A percentile compares a stretch with the other conserved stretches of the same genome.
phyloP scores from a whole-genome alignment of 1,139 yeast genomes.

The Suhomyces bolitotheri region DNA sequence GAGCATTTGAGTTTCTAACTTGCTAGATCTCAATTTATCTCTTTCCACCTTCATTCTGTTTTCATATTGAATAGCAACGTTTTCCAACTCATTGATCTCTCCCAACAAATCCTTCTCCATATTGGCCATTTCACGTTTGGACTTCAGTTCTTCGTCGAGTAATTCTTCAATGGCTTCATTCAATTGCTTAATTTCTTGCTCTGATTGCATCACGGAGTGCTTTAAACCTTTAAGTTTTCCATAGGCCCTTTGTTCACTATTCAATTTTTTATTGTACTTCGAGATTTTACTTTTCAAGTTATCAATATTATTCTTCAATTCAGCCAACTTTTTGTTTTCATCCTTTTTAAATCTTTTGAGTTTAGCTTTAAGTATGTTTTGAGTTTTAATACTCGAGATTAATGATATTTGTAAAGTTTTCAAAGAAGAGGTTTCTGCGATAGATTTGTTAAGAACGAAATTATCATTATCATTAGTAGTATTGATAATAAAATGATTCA shows the following conservation, averaged over 20 bases:
- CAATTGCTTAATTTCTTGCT: constrained; percentile 35
- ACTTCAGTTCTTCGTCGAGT: constrained; percentile 19
- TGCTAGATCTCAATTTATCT: constrained; percentile 24
- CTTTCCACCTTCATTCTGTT: constrained; percentile 25
- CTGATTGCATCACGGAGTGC: constrained; percentile 44
- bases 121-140: constrained; percentile 20
- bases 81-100: constrained; percentile 28
- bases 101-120: constrained; percentile 24
- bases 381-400: constrained; percentile 56
- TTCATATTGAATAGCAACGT: constrained; percentile 28
- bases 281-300: constrained; percentile 49
- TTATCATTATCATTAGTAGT: constrained; percentile 37
- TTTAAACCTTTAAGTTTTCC: constrained; percentile 47
- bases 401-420: constrained; percentile 64
- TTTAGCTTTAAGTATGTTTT: constrained; percentile 50
- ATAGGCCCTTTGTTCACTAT: constrained; percentile 31
- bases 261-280: constrained; percentile 31
- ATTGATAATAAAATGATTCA: constrained; percentile 32
- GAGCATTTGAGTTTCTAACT: constrained; percentile 24
- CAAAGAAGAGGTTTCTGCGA: constrained; percentile 48
- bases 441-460: constrained; percentile 35
- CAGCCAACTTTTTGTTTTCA: constrained; percentile 53
- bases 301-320: constrained; percentile 60
- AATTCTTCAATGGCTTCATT: constrained; percentile 23
- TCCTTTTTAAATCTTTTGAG: constrained; percentile 64